phyloP scores from a whole-genome alignment of 1,284 basidiomycete species.

The Quambalaria eucalypti region DNA sequence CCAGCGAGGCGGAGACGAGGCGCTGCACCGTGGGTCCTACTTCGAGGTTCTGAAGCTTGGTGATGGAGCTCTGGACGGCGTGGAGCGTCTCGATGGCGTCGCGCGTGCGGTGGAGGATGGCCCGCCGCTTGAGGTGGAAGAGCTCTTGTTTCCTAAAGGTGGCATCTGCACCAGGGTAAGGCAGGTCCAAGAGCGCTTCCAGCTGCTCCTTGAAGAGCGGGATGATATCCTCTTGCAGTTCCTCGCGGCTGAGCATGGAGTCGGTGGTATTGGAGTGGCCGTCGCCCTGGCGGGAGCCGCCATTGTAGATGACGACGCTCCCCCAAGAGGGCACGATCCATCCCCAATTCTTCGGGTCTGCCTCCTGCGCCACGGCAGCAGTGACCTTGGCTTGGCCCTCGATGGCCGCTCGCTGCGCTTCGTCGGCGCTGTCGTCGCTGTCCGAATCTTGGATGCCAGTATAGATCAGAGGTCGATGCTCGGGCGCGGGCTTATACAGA shows the following conservation, averaged over 20 bases:
- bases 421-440: constrained; percentile 1
- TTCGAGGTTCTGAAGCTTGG: constrained; percentile 35
- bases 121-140: neutral
- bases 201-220: constrained; percentile 67
- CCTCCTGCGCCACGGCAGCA: neutral
- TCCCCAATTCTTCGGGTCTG: constrained; percentile 42
- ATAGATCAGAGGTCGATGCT: constrained; percentile 63
- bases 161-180: neutral
- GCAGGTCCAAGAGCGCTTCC: constrained; percentile 64
- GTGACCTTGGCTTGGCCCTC: neutral
- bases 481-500: constrained; percentile 70
- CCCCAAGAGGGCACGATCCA: constrained; percentile 96
- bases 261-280: neutral
- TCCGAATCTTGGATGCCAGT: constrained; percentile 13
- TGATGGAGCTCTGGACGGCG: constrained; percentile 29
- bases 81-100: constrained; percentile 23
- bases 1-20: constrained; percentile 12
- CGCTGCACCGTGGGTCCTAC: constrained; percentile 24
- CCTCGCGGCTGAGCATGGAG: neutral
- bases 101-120: constrained; percentile 3
- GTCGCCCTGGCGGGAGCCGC: neutral
- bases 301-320: constrained; percentile 71
- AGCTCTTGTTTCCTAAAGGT: neutral
- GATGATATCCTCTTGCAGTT: constrained; percentile 57
- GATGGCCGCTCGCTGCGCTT: neutral